These are phyloP conservation scores for Microcera coccophila DNA, from an alignment of 2,329 filamentous ascomycete genomes.

Conservation along the genomic window DNA sequence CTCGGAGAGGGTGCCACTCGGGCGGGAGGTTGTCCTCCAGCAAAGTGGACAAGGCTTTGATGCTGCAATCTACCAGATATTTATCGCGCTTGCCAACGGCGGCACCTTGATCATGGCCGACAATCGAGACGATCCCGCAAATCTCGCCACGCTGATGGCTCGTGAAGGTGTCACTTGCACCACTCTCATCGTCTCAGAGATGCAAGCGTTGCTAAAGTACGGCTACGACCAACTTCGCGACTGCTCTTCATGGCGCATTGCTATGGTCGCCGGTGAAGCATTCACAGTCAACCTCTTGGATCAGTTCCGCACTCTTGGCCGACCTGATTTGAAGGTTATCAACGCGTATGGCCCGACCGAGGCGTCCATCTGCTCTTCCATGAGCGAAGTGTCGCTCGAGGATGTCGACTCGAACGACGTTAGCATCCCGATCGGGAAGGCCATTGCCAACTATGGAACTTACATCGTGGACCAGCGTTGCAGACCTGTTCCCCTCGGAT, in stretches of 20 bases:
- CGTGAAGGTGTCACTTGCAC: slow-evolving; percentile 8
- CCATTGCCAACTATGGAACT: slow-evolving; percentile 32
- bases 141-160: slow-evolving; percentile 1
- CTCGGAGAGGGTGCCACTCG: slow-evolving; percentile 13
- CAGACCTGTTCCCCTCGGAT: slow-evolving; percentile 12
- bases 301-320: slow-evolving; percentile 10
- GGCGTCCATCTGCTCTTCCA: not conserved
- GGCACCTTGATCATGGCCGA: slow-evolving; percentile 6
- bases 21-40: slow-evolving; percentile 29
- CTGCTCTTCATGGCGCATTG: slow-evolving; percentile 5
- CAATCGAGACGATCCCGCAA: slow-evolving; percentile 3
- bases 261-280: slow-evolving; percentile 14
- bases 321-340: slow-evolving; percentile 1
- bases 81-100: slow-evolving; percentile 1
- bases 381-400: not conserved
- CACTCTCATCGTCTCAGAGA: slow-evolving; percentile 5
- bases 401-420: not conserved
- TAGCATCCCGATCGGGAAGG: slow-evolving; percentile 9
- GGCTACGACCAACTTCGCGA: not conserved
- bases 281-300: slow-evolving; percentile 8
- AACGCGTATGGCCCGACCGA: slow-evolving; percentile 13
- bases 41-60: slow-evolving; percentile 6
- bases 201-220: slow-evolving; percentile 6
- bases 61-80: slow-evolving; percentile 8
- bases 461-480: slow-evolving; percentile 39